A percentile compares a stretch with the other conserved stretches of the same genome.
phyloP scores from a whole-genome alignment of 345 rosid genomes.

The Boechera retrofracta region DNA sequence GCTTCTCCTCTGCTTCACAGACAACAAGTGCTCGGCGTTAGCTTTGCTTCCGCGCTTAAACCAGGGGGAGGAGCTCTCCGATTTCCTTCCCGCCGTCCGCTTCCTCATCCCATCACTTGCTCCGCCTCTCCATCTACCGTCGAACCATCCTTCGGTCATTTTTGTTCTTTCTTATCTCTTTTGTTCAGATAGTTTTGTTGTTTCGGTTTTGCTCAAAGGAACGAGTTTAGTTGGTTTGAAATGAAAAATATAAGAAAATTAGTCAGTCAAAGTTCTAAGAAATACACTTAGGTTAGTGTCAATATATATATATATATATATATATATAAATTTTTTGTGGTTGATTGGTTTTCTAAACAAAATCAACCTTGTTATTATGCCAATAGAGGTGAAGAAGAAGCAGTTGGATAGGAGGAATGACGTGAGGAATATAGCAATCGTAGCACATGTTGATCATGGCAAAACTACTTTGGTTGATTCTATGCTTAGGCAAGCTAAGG shows the following conservation, averaged over 20 bases:
- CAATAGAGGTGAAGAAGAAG: conserved; percentile 77
- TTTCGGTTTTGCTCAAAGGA: conserved; percentile 10
- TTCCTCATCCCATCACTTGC: conserved; percentile 58
- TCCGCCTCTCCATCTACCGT: conserved; percentile 64
- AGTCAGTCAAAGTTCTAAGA: background rate
- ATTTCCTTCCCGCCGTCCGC: conserved; percentile 44
- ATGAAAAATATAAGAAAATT: background rate
- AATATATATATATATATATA: background rate
- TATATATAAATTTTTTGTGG: background rate
- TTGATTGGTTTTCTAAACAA: conserved; percentile 27
- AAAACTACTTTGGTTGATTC: conserved; percentile 97
- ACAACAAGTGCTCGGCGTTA: conserved; percentile 52
- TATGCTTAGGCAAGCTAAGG: conserved; percentile 97
- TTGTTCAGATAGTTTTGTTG: background rate
- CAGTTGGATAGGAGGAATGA: conserved; percentile 74
- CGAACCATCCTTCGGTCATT: conserved; percentile 62
- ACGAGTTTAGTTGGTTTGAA: background rate
- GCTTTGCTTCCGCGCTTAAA: conserved; percentile 50
- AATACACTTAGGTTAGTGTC: background rate
- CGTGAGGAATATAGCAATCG: conserved; percentile 91
- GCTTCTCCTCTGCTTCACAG: conserved; percentile 46
- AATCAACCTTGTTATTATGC: conserved; percentile 34
- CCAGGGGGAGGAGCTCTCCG: conserved; percentile 50
- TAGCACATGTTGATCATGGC: conserved; percentile 98
- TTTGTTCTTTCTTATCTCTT: background rate